A percentile compares a stretch with the other conserved stretches of the same genome.
These are phyloP conservation scores for Apophysomyces ossiformis DNA, from an alignment of 371 early-diverging fungal species.

Conservation along the genomic window DNA sequence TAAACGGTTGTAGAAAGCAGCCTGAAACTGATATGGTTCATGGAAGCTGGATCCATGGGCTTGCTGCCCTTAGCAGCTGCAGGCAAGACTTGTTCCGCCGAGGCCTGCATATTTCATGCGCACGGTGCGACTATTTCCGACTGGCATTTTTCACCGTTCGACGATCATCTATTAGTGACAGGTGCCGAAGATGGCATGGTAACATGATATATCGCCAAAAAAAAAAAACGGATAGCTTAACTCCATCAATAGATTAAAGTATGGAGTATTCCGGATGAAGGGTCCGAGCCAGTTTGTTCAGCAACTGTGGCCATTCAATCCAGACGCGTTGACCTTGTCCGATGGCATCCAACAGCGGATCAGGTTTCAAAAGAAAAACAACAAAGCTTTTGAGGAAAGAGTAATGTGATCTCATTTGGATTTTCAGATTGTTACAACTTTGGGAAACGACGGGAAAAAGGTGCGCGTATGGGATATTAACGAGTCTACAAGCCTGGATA, in stretches of 20 bases:
- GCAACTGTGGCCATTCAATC: conserved; percentile 33
- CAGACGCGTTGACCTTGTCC: conserved; percentile 50
- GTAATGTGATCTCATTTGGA: not conserved
- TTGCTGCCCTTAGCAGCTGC: conserved; percentile 44
- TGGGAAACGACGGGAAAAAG: conserved; percentile 52
- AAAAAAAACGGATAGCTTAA: not conserved
- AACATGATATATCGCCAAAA: conserved; percentile 8
- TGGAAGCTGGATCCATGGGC: conserved; percentile 48
- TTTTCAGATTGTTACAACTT: conserved; percentile 32
- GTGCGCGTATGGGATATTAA: conserved; percentile 74
- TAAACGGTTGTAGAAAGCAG: not conserved
- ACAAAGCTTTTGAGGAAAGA: no score
- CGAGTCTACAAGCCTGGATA: conserved; percentile 21
- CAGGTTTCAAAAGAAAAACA: conserved; percentile 31
- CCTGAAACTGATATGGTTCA: conserved; percentile 2
- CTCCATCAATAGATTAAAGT: conserved; percentile 31
- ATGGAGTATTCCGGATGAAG: conserved; percentile 39
- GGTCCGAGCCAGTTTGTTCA: conserved; percentile 17
- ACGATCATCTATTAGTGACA: conserved; percentile 49
- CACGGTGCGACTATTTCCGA: conserved; percentile 56
- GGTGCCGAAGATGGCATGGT: conserved; percentile 63
- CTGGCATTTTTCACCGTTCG: conserved; percentile 62
- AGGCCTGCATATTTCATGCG: conserved; percentile 45
- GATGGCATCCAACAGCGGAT: conserved; percentile 62
- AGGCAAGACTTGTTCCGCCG: conserved; percentile 47